These are phyloP conservation scores for Septoria linicola DNA, from an alignment of 2,329 filamentous ascomycete genomes.

Conservation along the genomic window DNA sequence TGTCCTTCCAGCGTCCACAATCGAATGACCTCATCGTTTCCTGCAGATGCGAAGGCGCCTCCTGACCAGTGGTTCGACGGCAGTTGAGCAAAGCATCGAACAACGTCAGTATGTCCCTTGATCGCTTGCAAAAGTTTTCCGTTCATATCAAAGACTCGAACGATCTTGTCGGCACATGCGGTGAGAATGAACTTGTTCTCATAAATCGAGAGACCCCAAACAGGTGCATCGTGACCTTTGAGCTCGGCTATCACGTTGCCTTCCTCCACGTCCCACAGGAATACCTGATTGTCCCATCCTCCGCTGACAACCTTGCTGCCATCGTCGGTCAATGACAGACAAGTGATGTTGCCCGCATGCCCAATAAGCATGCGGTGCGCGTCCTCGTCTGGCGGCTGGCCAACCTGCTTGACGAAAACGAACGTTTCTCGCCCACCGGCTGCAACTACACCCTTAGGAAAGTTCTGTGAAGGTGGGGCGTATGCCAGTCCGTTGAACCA, in stretches of 20 bases:
- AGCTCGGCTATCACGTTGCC: slow-evolving; percentile 77
- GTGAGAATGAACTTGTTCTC: slow-evolving; percentile 80
- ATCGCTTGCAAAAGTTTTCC: slow-evolving; percentile 65
- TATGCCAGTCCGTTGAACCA: slow-evolving; percentile 87
- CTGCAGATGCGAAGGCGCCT: slow-evolving; percentile 90
- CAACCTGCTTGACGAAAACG: slow-evolving; percentile 80
- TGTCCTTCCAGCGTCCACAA: slow-evolving; percentile 81
- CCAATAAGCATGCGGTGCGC: slow-evolving; percentile 84
- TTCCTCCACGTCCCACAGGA: slow-evolving; percentile 79
- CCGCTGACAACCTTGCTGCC: slow-evolving; percentile 80
- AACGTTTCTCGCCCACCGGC: slow-evolving; percentile 90
- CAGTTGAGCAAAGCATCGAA: slow-evolving; percentile 84
- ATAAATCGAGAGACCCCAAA: slow-evolving; percentile 89
- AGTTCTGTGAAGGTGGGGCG: slow-evolving; percentile 64
- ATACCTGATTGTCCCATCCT: slow-evolving; percentile 87
- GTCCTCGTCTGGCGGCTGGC: slow-evolving; percentile 66
- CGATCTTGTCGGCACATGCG: slow-evolving; percentile 78
- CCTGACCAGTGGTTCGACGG: slow-evolving; percentile 72
- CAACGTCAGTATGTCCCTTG: slow-evolving; percentile 73
- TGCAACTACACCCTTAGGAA: slow-evolving; percentile 76
- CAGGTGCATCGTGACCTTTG: slow-evolving; percentile 73
- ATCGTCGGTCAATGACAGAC: slow-evolving; percentile 73
- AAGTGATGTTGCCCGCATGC: slow-evolving; percentile 83
- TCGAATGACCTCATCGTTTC: slow-evolving; percentile 86
- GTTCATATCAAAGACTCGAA: slow-evolving; percentile 73